Base-by-base conservation (phyloP, 2,329 filamentous ascomycete genomes). In the Fusarium acutatum region DNA sequence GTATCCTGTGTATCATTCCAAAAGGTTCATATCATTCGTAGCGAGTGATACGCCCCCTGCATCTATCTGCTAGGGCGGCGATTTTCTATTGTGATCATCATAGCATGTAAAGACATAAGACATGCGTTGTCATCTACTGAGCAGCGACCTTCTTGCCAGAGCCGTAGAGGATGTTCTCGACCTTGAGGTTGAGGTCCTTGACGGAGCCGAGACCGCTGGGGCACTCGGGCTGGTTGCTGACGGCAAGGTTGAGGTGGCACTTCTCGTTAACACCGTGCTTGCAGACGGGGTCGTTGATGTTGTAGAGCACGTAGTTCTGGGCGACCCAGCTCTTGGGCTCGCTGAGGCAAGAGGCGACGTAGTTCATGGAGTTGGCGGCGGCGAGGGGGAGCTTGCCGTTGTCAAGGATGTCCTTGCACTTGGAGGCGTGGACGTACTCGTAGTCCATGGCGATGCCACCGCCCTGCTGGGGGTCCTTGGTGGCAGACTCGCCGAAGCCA, bases 331-430 rank as follows among this genome's bases (percentile, higher is more conserved):
- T 88, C 75, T 82, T 79, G 40, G 81, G 76, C 71, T 84, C 74
- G 20, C 77, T 79, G 18, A 88, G 80, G 78, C 88, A 89, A 67
- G 81, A 82, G 58, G 83, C 78, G 13, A 89, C 77, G 71, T 83
- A 89, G 81, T 87, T 86, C 83, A 90, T 89, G 81, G 85, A 87
- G 84, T 89, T 89, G 76, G 87, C 78, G 6, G 88, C 88, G 58
- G 83, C 84, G 53, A 91, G 84, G 12, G 88, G 86, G 41, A 91
- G 82, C 81, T 87, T 88, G 80, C 81, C 79, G 56, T 81, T 83
- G 58, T 85, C 77, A 68, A 91, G 82, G 61, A 91, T 82, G 76
- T 83, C 77, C 47, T 80, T 78, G 80, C 89, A 91, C 62, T 87
- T 82, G 56, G 81, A 81, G 66, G 85, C 82, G 64, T 84, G 80